phyloP scores from a whole-genome alignment of 257 asterid genomes.

The Rehmannia glutinosa region DNA sequence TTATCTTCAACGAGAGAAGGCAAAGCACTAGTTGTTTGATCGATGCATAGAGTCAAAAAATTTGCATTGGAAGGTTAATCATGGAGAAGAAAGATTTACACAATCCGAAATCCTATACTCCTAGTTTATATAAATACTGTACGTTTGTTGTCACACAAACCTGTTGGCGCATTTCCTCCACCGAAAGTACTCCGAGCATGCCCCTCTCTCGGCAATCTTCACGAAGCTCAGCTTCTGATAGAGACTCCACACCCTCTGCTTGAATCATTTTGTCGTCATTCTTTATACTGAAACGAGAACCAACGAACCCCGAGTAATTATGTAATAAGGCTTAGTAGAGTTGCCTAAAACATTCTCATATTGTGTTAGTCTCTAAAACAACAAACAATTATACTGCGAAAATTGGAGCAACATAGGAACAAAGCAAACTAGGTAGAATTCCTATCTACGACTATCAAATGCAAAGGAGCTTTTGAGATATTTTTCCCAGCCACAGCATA shows the following conservation, averaged over 20 bases:
- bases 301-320: conserved; percentile 11
- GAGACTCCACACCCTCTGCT: conserved; percentile 88
- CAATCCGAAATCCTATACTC: not conserved
- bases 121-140: not conserved
- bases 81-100: not conserved
- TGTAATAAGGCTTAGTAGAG: not conserved
- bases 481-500: not conserved
- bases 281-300: conserved; percentile 47
- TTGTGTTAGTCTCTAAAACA: not conserved
- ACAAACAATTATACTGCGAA: not conserved
- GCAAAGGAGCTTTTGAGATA: not conserved
- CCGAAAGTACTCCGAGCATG: conserved; percentile 73
- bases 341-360: not conserved
- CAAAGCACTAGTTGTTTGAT: too few relatives aligned
- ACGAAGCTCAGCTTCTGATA: conserved; percentile 90
- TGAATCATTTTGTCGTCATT: conserved; percentile 78
- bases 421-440: not conserved
- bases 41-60: not conserved
- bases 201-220: conserved; percentile 96
- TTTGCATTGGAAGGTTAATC: not conserved
- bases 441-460: conserved; percentile 1
- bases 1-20: too few relatives aligned
- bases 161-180: conserved; percentile 94
- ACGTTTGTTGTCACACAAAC: conserved; percentile 30
- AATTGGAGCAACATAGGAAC: not conserved